phyloP scores from a whole-genome alignment of 2,329 filamentous ascomycete genomes.

The Colletotrichum camelliae region DNA sequence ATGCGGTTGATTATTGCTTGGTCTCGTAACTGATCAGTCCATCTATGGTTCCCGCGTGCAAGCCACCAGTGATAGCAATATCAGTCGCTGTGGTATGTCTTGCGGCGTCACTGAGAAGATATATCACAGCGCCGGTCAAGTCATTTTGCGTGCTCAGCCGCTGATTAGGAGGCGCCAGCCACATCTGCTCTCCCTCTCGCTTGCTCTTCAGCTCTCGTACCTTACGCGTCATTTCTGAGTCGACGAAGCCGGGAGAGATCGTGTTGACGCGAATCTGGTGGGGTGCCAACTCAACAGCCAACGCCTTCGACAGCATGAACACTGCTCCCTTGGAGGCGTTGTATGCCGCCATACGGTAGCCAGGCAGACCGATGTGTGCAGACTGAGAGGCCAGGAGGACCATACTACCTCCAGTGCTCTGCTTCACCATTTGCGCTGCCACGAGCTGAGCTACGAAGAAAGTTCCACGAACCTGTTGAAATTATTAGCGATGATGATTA shows the following conservation, averaged over 20 bases:
- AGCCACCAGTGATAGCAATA: constrained; percentile 48
- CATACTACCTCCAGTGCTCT: constrained; percentile 42
- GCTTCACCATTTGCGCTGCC: constrained; percentile 43
- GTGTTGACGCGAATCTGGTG: constrained; percentile 42
- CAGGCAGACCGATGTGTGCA: constrained; percentile 39
- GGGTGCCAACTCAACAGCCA: constrained; percentile 42
- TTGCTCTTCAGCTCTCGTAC: constrained; percentile 35
- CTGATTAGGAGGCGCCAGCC: constrained; percentile 41
- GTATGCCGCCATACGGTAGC: constrained; percentile 45
- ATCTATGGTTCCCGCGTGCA: constrained; percentile 43
- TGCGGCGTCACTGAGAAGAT: constrained; percentile 48
- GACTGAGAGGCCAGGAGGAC: constrained; percentile 43
- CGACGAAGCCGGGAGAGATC: constrained; percentile 42
- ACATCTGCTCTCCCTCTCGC: constrained; percentile 40
- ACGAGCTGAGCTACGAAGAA: constrained; percentile 46
- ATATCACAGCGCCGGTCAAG: constrained; percentile 45
- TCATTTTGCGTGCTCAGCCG: constrained; percentile 46
- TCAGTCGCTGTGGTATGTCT: constrained; percentile 48
- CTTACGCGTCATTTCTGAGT: constrained; percentile 39
- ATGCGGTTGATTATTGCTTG: neutral
- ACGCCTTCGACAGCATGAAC: constrained; percentile 41
- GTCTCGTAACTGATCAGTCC: constrained; percentile 38
- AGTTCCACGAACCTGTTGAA: constrained; percentile 40
- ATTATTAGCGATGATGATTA: neutral
- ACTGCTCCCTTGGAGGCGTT: constrained; percentile 48